Evolutionary conservation across 78 protist genomes (phyloP).

Genomic region (Isochrysis galbana): DNA sequence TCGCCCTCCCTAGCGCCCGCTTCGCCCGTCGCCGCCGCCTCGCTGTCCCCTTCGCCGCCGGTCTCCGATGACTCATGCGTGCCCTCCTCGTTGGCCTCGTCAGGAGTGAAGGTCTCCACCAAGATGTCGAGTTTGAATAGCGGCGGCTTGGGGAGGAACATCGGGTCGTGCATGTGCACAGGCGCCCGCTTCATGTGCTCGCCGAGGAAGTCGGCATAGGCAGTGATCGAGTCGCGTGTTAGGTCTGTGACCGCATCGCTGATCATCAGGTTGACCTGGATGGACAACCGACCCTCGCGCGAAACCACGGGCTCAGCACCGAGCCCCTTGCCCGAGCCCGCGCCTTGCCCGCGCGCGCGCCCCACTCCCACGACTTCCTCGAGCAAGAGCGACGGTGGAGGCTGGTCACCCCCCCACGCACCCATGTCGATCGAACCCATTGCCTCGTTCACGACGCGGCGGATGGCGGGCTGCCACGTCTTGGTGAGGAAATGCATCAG

Average conservation of each 20-base stretch:
- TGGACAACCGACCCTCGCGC: not conserved
- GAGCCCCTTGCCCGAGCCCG: not conserved
- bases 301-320: not conserved
- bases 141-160: not conserved
- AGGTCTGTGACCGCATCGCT: not conserved
- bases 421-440: not conserved
- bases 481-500: not conserved
- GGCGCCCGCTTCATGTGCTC: not conserved
- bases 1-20: not conserved
- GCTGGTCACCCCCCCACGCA: not conserved
- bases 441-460: not conserved
- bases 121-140: not conserved
- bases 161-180: not conserved
- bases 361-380: not conserved
- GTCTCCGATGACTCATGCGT: not conserved
- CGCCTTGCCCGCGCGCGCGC: not conserved
- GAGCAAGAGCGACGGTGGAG: not conserved
- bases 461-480: not conserved
- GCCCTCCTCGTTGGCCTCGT: not conserved
- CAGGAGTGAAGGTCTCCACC: not conserved
- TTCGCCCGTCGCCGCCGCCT: not conserved
- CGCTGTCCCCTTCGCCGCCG: not conserved
- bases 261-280: not conserved
- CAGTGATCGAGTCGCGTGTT: not conserved
- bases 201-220: not conserved